Percentiles rank a stretch among this genome's conserved stretches.
Conservation (phyloP, 1,139 yeast genomes). For the Suhomyces kunorum region DNA sequence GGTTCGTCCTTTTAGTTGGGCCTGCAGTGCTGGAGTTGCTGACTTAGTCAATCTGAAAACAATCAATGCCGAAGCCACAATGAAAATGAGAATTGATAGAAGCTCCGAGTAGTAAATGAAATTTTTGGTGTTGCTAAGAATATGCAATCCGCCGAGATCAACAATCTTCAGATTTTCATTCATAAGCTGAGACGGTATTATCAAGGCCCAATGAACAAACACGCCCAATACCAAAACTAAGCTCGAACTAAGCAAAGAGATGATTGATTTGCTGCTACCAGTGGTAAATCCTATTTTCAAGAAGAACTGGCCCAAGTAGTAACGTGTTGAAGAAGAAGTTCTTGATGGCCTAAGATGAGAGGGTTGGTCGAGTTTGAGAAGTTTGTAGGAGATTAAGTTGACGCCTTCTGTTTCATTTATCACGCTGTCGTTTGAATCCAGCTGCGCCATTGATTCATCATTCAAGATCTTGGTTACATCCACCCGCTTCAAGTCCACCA, state of each 20-base stretch:
- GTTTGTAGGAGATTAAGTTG: slow-evolving; percentile 29
- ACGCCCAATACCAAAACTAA: slow-evolving; percentile 22
- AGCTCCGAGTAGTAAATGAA: slow-evolving; percentile 37
- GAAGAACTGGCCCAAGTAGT: slow-evolving; percentile 37
- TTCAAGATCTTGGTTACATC: slow-evolving; percentile 58
- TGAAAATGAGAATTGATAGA: slow-evolving; percentile 27
- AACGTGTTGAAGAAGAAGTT: slow-evolving; percentile 21
- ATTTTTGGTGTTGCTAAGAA: slow-evolving; percentile 24
- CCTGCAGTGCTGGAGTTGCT: neutral
- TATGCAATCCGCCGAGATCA: slow-evolving; percentile 19
- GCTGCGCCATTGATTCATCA: slow-evolving; percentile 4
- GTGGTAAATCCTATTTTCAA: slow-evolving; percentile 38
- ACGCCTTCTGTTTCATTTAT: slow-evolving; percentile 21
- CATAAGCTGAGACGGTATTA: slow-evolving; percentile 28
- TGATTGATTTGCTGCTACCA: slow-evolving; percentile 8
- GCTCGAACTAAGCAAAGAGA: slow-evolving; percentile 13
- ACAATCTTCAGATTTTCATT: slow-evolving; percentile 22
- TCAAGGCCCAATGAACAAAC: slow-evolving; percentile 30
- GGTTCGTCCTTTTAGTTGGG: neutral
- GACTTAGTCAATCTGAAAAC: slow-evolving; percentile 27
- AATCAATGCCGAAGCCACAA: slow-evolving; percentile 31
- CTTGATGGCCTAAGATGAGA: slow-evolving; percentile 23
- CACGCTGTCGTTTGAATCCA: neutral
- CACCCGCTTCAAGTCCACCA: slow-evolving; percentile 64
- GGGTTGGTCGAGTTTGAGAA: slow-evolving; percentile 23